These are phyloP conservation scores for Ciborinia camelliae DNA, from an alignment of 2,329 filamentous ascomycete genomes.

Conservation along the genomic window DNA sequence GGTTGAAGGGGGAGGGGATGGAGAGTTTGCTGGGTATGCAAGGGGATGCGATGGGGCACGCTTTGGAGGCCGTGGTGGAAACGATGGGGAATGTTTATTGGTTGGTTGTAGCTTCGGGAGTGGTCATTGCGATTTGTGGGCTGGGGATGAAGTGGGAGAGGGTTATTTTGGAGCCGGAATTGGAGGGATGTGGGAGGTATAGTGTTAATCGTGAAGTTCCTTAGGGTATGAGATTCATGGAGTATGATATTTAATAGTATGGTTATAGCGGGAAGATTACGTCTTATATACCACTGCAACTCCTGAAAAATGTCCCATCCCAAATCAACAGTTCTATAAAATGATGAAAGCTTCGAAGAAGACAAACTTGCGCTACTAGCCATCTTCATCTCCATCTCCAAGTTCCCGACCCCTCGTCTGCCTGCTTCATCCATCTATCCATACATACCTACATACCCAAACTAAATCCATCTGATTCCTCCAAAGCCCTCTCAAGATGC, in stretches of 20 bases:
- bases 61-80: neutral
- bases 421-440: too few species aligned
- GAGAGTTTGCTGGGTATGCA: neutral
- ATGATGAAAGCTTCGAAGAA: too few species aligned
- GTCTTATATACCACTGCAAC: neutral
- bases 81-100: neutral
- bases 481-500: too few species aligned
- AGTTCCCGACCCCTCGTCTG: too few species aligned
- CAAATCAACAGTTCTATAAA: too few species aligned
- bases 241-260: too few species aligned
- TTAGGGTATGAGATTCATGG: neutral
- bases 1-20: neutral
- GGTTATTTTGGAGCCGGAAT: neutral
- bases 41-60: neutral
- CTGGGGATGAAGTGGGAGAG: neutral
- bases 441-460: too few species aligned
- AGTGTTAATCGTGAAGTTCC: neutral
- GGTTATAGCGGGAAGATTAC: too few species aligned
- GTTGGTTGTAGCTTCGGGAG: neutral
- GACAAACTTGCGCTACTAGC: too few species aligned
- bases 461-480: too few species aligned
- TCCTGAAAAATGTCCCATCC: neutral
- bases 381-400: too few species aligned
- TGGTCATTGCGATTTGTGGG: neutral
- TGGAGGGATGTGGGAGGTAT: neutral